Evolutionary conservation across 495 filamentous ascomycete genomes (phyloP), one percentile per base, ranked within the genome.

Genomic region (Lophium mytilinum): DNA sequence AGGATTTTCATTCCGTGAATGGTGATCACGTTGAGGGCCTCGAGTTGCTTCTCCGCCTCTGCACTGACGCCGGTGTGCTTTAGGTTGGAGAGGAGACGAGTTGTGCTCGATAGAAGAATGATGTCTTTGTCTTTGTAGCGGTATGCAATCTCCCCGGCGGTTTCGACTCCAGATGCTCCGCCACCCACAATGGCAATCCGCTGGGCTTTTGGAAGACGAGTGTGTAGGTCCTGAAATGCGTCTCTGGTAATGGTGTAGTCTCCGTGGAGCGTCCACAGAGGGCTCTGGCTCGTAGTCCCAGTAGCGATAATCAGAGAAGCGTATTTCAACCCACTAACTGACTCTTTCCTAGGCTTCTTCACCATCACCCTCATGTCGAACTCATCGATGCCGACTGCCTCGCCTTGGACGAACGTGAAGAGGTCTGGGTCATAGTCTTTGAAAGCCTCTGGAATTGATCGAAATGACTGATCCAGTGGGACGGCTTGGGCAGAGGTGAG

Each of bases 291-390:
- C 7, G 58, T 62, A 4, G 63, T 62, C 9, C 71, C 70, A 12
- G 71, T 73, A 14, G 62, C 63, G 53, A 73, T 69, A 61, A 80
- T 58, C 0, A 80, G 68, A 0, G 74, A 72, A 37, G 79, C 61
- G 65, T 69, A 81, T 4, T 52, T 8, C 37, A 79, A 30, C 62
- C 60, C 30, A 61, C 50, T 41, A 9, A 4, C 8, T 41, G 8
- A 17, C 11, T 4, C 17, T 4, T 49, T 11, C 12, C 1, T 41
- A 0, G 46, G 50, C 17, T 61, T 55, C 15, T 56, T 55, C 21
- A 78, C 50, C 0, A 64, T 59, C 1, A 77, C 68, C 1, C 24
- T 66, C 3, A 72, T 71, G 7, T 53, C 37, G 3, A 42, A 56
- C 21, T 73, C 67, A 34, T 76, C 68, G 1, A 78, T 41, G 0